phyloP scores from a whole-genome alignment of 495 filamentous ascomycete species.

The Aspergillus conjunctus region DNA sequence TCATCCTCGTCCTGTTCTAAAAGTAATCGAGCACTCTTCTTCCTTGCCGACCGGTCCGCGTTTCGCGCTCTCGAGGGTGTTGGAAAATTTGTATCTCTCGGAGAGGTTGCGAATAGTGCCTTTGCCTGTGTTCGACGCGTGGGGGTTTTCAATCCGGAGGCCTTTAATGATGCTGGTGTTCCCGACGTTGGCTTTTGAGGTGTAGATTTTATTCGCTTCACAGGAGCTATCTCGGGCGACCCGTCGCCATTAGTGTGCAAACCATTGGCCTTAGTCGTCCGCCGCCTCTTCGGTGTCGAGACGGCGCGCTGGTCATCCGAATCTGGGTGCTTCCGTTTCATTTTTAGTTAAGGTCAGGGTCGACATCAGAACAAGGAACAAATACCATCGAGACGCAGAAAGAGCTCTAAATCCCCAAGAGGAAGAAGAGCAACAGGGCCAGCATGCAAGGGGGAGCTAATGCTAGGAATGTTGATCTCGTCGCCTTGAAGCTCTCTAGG shows the following conservation, averaged over 20 bases:
- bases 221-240: conserved; percentile 33
- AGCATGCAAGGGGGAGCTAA: conserved; percentile 24
- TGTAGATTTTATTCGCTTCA: conserved; percentile 36
- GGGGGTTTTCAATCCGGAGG: conserved; percentile 48
- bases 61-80: conserved; percentile 64
- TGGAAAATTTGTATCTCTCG: conserved; percentile 31
- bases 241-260: conserved; percentile 29
- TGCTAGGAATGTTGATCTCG: conserved; percentile 18
- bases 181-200: conserved; percentile 41
- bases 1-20: conserved; percentile 75
- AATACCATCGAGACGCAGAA: conserved; percentile 38
- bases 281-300: conserved; percentile 47
- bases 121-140: conserved; percentile 46
- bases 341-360: conserved; percentile 27
- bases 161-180: conserved; percentile 40
- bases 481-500: conserved; percentile 19
- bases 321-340: conserved; percentile 53
- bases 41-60: conserved; percentile 80
- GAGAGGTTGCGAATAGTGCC: conserved; percentile 45
- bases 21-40: conserved; percentile 76
- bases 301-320: conserved; percentile 41
- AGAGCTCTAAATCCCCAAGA: neutral
- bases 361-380: conserved; percentile 16
- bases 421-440: conserved; percentile 10
- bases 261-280: conserved; percentile 35